phyloP scores from a whole-genome alignment of 2,329 filamentous ascomycete species.

The Diaporthe citrichinensis region DNA sequence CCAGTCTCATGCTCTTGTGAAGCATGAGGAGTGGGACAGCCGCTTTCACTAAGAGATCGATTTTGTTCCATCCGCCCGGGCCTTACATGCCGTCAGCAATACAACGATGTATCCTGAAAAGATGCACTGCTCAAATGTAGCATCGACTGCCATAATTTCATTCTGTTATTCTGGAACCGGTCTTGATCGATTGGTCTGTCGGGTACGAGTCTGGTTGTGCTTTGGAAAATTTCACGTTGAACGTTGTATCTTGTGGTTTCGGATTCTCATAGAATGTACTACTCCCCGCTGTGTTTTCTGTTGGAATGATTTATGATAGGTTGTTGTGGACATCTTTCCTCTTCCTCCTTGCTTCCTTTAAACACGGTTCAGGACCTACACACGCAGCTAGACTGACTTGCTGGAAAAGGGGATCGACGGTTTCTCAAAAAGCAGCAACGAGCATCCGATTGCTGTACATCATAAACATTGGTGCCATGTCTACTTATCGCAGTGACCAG shows the following conservation, averaged over 20 bases:
- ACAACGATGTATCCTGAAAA: neutral
- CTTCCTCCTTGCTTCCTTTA: neutral
- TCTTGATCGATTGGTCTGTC: neutral
- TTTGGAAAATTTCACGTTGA: neutral
- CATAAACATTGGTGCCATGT: neutral
- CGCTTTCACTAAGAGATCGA: slow-evolving; percentile 17
- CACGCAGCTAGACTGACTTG: neutral
- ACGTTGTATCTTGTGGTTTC: neutral
- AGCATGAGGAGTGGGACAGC: slow-evolving; percentile 41
- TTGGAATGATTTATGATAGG: slow-evolving; percentile 22
- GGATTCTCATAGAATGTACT: slow-evolving; percentile 23
- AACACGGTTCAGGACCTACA: neutral
- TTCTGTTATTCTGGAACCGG: neutral
- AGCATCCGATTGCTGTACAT: neutral
- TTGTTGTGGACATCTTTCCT: neutral
- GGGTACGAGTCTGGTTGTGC: neutral
- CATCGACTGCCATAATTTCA: neutral
- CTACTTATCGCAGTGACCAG: neutral
- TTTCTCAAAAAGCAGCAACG: neutral
- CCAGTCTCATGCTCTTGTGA: slow-evolving; percentile 34
- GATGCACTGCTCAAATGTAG: neutral
- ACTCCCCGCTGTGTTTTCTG: neutral
- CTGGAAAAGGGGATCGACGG: neutral
- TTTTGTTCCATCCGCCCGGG: neutral
- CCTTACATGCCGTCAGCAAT: no score